Evolutionary conservation across 1,284 basidiomycete genomes (phyloP).

Genomic region (Clitocybe nebularis): DNA sequence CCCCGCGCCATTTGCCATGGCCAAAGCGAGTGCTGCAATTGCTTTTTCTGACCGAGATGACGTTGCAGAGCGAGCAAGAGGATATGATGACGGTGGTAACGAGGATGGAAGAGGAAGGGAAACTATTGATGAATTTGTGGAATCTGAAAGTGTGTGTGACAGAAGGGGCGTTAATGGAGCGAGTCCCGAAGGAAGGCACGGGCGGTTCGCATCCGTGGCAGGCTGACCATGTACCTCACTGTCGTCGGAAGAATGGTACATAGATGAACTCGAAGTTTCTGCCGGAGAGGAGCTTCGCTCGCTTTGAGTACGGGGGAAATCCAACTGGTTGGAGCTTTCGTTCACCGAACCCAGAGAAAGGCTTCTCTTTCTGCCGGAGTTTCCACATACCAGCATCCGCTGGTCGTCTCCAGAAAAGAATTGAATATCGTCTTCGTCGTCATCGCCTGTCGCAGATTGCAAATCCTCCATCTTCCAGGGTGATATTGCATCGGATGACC

Average conservation of each 20-base stretch:
- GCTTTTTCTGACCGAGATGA: constrained; percentile 52
- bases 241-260: constrained; percentile 12
- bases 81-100: constrained; percentile 15
- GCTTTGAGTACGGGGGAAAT: constrained; percentile 9
- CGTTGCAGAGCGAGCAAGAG: constrained; percentile 8
- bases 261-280: constrained; percentile 19
- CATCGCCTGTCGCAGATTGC: constrained; percentile 22
- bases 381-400: constrained; percentile 11
- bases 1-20: constrained; percentile 67
- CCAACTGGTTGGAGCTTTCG: no score
- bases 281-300: constrained; percentile 29
- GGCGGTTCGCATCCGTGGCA: constrained; percentile 1
- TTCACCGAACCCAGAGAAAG: constrained; percentile 37
- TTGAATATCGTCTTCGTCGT: constrained; percentile 54
- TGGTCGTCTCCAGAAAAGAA: constrained; percentile 42
- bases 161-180: constrained; percentile 19
- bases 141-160: constrained; percentile 26
- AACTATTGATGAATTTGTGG: constrained; percentile 28
- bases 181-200: constrained; percentile 8
- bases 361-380: constrained; percentile 32
- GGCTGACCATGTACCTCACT: constrained; percentile 11
- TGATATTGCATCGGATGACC: constrained; percentile 22
- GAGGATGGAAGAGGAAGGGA: constrained; percentile 19
- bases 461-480: constrained; percentile 17
- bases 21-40: constrained; percentile 58